Evolutionary conservation across 129 eudicot species (phyloP).

Genomic region (Centaurea solstitialis): DNA sequence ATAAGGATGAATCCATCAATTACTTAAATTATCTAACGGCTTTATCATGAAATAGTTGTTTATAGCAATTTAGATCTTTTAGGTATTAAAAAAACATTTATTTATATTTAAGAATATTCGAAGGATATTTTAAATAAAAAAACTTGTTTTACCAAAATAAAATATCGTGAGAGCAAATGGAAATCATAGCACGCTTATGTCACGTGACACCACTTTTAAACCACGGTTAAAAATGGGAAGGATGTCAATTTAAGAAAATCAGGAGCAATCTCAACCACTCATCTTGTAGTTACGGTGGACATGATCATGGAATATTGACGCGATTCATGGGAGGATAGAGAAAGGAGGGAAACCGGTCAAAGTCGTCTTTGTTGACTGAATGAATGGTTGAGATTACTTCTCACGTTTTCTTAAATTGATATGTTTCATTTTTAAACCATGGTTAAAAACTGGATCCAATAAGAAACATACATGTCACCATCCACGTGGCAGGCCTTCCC

Average conservation of each 20-base stretch:
- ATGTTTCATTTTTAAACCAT: not conserved
- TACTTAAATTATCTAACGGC: not conserved
- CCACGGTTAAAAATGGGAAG: not conserved
- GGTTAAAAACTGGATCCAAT: not conserved
- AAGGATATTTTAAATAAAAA: not conserved
- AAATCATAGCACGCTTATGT: not conserved
- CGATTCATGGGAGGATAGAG: too few relatives aligned
- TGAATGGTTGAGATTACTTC: too few relatives aligned
- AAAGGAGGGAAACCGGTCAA: too few relatives aligned
- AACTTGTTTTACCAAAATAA: not conserved
- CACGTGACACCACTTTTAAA: conserved; percentile 12
- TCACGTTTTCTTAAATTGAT: too few relatives aligned
- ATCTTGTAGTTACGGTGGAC: too few relatives aligned
- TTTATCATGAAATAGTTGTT: not conserved
- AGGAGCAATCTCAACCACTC: too few relatives aligned
- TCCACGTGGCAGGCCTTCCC: conserved; percentile 45
- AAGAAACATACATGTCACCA: not conserved
- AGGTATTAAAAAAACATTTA: too few relatives aligned
- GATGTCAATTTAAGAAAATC: too few relatives aligned
- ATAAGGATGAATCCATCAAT: not conserved
- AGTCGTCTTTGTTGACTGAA: too few relatives aligned
- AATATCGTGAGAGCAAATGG: not conserved
- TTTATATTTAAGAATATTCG: too few relatives aligned
- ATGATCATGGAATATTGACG: too few relatives aligned
- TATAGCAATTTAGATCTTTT: not conserved